Conservation (phyloP, 1,139 yeast genomes). For the Magnusiomyces paraingens region DNA sequence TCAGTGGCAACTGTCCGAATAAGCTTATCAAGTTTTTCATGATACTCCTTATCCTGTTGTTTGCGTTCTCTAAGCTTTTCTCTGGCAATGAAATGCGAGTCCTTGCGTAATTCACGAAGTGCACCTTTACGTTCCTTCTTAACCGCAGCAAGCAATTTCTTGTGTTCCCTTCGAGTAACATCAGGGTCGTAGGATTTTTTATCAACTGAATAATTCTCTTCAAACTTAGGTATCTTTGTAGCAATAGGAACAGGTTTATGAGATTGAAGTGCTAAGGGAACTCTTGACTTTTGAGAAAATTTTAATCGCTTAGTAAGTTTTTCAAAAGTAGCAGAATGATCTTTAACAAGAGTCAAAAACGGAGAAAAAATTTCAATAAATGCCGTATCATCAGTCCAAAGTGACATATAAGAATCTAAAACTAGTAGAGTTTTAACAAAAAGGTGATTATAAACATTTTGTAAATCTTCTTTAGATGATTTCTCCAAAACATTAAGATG, state of each 20-base stretch:
- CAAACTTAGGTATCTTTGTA: slow-evolving; percentile 83
- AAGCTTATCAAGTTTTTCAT: slow-evolving; percentile 80
- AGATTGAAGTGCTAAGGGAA: slow-evolving; percentile 77
- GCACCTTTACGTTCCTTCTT: slow-evolving; percentile 90
- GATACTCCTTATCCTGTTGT: slow-evolving; percentile 69
- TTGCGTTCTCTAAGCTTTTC: slow-evolving; percentile 78
- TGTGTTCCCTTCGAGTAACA: slow-evolving; percentile 70
- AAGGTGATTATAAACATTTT: slow-evolving; percentile 7
- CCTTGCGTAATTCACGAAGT: slow-evolving; percentile 84
- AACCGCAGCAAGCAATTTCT: slow-evolving; percentile 73
- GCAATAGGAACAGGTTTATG: slow-evolving; percentile 84
- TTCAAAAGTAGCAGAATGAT: slow-evolving; percentile 12
- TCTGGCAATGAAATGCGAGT: slow-evolving; percentile 78
- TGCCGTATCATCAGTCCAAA: slow-evolving; percentile 64
- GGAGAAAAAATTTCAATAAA: slow-evolving; percentile 52
- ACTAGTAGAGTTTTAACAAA: slow-evolving; percentile 11
- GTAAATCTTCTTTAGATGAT: neutral
- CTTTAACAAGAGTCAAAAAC: slow-evolving; percentile 24
- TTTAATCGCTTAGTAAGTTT: slow-evolving; percentile 47
- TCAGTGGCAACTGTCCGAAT: slow-evolving; percentile 81
- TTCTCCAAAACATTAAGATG: neutral
- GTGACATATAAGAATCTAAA: slow-evolving; percentile 17
- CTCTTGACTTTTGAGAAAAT: slow-evolving; percentile 47
- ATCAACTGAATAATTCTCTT: slow-evolving; percentile 93
- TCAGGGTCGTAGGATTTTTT: slow-evolving; percentile 86